phyloP scores from a whole-genome alignment of 352 stramenopile species.

The Vaucheria bursata region DNA sequence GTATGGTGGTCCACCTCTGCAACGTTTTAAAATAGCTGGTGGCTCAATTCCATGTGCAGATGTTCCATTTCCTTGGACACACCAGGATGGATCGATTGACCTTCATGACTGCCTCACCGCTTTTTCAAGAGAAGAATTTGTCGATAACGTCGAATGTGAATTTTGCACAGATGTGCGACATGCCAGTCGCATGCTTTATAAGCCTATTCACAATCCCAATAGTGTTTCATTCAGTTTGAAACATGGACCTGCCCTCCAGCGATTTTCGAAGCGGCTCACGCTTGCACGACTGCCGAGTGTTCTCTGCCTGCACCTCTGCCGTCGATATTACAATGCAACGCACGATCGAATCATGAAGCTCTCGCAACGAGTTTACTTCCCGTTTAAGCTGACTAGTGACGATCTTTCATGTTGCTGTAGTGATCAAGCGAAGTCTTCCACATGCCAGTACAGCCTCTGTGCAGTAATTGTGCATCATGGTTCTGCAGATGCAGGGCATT shows the following conservation, averaged over 20 bases:
- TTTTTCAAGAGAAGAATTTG: constrained; percentile 35
- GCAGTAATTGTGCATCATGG: constrained; percentile 49
- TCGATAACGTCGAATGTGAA: constrained; percentile 34
- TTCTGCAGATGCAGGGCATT: constrained; percentile 46
- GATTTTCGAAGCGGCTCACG: constrained; percentile 27
- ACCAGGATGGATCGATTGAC: constrained; percentile 9
- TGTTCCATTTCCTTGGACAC: neutral
- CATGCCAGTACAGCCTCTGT: constrained; percentile 22
- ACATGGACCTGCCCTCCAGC: too few species aligned
- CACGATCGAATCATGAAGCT: constrained; percentile 28
- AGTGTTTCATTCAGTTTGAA: too few species aligned
- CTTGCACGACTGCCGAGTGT: constrained; percentile 28
- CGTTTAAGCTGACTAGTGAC: constrained; percentile 9
- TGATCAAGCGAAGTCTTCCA: constrained; percentile 2
- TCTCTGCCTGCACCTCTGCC: constrained; percentile 46
- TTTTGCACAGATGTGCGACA: constrained; percentile 3
- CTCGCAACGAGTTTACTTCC: constrained; percentile 29
- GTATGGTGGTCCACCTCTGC: neutral
- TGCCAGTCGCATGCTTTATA: neutral
- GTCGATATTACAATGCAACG: constrained; percentile 17
- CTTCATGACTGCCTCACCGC: constrained; percentile 21
- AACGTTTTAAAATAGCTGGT: too few species aligned
- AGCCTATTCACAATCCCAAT: constrained; percentile 2
- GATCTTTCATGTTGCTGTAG: neutral
- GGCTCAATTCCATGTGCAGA: neutral